phyloP scores from a whole-genome alignment of 306 rosid species.

The Ormosia semicastrata region DNA sequence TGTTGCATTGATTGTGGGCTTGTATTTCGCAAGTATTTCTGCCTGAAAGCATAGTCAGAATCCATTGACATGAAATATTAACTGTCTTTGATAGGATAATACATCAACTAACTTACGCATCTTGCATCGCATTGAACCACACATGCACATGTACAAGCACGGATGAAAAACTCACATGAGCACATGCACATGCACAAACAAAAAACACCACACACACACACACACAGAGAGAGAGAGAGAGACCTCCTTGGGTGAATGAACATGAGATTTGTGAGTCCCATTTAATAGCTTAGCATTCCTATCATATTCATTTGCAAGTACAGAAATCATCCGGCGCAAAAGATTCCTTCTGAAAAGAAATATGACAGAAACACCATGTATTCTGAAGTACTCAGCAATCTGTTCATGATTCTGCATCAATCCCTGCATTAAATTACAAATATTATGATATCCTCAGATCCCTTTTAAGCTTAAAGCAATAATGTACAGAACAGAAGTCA shows the following conservation, averaged over 20 bases:
- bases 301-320: slow-evolving; percentile 84
- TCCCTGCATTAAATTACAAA: slow-evolving; percentile 59
- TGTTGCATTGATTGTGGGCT: slow-evolving; percentile 74
- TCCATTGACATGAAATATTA: not conserved
- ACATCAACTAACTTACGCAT: slow-evolving; percentile 1
- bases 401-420: slow-evolving; percentile 82
- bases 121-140: not conserved
- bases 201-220: too few relatives aligned
- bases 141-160: not conserved
- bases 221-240: slow-evolving; percentile 28
- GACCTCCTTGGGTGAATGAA: slow-evolving; percentile 90
- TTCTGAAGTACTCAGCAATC: slow-evolving; percentile 72
- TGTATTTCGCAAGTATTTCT: slow-evolving; percentile 84
- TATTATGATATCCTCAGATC: not conserved
- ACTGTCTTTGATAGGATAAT: not conserved
- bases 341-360: slow-evolving; percentile 97
- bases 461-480: not conserved
- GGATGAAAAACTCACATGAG: not conserved
- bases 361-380: slow-evolving; percentile 73
- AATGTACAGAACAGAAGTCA: slow-evolving; percentile 7
- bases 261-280: slow-evolving; percentile 98
- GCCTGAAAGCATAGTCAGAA: slow-evolving; percentile 66
- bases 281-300: slow-evolving; percentile 67
- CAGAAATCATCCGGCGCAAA: slow-evolving; percentile 88
- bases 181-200: not conserved